Percentiles rank a stretch among this genome's conserved stretches.
These are phyloP conservation scores for Oenanthe sinensis DNA, from an alignment of 129 eudicot genomes.

Conservation along the genomic window DNA sequence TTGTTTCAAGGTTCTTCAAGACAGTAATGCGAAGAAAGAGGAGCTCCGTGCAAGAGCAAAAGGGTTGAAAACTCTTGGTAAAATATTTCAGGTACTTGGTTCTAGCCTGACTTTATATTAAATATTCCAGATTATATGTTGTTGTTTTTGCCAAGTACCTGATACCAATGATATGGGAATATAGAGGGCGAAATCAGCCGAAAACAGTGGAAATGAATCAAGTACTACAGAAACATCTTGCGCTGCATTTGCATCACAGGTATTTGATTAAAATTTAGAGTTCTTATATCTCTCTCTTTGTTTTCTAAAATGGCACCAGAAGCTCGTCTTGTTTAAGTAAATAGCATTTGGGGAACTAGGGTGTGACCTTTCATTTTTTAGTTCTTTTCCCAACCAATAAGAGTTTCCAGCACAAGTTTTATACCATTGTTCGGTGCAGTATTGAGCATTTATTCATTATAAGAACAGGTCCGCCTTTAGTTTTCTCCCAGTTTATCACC, in stretches of 20 bases:
- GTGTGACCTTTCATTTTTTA: not conserved
- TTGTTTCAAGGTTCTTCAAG: slow-evolving; percentile 72
- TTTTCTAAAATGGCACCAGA: not conserved
- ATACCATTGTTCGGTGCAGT: not conserved
- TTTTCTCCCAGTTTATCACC: not conserved
- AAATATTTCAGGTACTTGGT: slow-evolving; percentile 69
- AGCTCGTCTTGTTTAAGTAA: not conserved
- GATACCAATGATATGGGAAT: slow-evolving; percentile 19
- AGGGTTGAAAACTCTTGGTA: slow-evolving; percentile 83
- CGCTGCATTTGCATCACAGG: slow-evolving; percentile 57
- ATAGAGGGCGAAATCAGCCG: slow-evolving; percentile 51
- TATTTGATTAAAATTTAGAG: not conserved
- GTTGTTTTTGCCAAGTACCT: slow-evolving; percentile 12
- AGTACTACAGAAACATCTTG: too few species aligned
- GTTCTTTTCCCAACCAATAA: not conserved
- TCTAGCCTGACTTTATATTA: slow-evolving; percentile 1
- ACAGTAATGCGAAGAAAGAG: slow-evolving; percentile 62
- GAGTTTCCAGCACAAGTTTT: not conserved
- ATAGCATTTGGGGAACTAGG: not conserved
- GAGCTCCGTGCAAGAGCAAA: slow-evolving; percentile 90
- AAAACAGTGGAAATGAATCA: slow-evolving; percentile 47
- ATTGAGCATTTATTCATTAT: not conserved
- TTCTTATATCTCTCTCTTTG: not conserved
- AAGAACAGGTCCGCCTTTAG: not conserved
- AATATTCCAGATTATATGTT: not conserved